phyloP scores from a whole-genome alignment of 169 alveolate genomes.

The Babesia bovis region DNA sequence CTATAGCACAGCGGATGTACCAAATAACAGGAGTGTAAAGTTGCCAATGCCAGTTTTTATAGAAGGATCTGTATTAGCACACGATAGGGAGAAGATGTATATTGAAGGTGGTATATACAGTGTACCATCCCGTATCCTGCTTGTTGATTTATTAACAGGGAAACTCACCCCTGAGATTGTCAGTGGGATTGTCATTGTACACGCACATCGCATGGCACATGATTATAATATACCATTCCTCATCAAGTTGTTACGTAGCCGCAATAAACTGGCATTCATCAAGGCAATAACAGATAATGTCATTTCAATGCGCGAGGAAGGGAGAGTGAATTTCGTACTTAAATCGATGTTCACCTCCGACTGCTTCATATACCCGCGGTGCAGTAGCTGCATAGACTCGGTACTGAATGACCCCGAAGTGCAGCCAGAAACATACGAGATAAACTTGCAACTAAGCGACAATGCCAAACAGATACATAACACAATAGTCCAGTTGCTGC shows the following conservation, averaged over 20 bases:
- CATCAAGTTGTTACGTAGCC: conserved; percentile 34
- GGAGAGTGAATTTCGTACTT: conserved; percentile 37
- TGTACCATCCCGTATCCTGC: conserved; percentile 40
- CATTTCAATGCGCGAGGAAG: conserved; percentile 15
- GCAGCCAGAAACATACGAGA: conserved; percentile 66
- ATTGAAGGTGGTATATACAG: conserved; percentile 54
- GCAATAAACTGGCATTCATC: conserved; percentile 60
- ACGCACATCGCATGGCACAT: conserved; percentile 60
- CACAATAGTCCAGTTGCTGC: conserved; percentile 47
- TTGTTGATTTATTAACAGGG: conserved; percentile 48
- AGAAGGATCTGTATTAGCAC: conserved; percentile 47
- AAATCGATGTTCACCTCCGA: conserved; percentile 51
- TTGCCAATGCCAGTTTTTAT: conserved; percentile 46
- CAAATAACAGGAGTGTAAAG: conserved; percentile 15
- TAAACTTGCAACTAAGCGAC: conserved; percentile 39
- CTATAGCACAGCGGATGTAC: conserved; percentile 5
- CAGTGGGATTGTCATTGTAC: conserved; percentile 53
- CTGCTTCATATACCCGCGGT: conserved; percentile 54
- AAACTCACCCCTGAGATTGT: conserved; percentile 53
- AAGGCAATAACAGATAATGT: conserved; percentile 57
- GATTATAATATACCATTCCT: conserved; percentile 63
- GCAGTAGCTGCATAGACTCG: conserved; percentile 23
- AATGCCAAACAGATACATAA: conserved; percentile 32
- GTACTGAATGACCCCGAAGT: conserved; percentile 33
- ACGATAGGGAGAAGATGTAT: conserved; percentile 55